Conservation (phyloP, 2,329 filamentous ascomycete genomes). For the Monilinia fructicola region DNA sequence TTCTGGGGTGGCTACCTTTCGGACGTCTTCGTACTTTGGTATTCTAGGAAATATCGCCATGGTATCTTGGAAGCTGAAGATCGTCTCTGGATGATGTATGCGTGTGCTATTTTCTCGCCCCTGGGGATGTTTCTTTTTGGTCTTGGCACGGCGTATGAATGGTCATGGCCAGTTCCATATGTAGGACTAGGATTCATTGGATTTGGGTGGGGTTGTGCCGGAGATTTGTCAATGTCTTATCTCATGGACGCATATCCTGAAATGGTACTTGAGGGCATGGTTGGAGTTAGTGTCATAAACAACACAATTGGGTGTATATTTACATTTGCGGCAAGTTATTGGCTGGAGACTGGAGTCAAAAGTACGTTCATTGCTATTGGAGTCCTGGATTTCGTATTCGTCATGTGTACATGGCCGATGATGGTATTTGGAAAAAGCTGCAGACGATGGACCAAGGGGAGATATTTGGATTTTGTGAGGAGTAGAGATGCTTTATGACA, state of each 20-base stretch:
- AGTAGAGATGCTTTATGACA: conserved; percentile 45
- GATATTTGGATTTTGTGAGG: conserved; percentile 49
- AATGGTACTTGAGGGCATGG: conserved; percentile 59
- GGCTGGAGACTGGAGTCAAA: conserved; percentile 49
- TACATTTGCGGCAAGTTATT: conserved; percentile 52
- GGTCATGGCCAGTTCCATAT: conserved; percentile 55
- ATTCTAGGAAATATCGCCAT: conserved; percentile 35
- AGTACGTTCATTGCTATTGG: conserved; percentile 54
- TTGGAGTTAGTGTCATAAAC: conserved; percentile 57
- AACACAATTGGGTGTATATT: conserved; percentile 56
- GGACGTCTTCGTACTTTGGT: conserved; percentile 55
- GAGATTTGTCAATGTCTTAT: conserved; percentile 56
- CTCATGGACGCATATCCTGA: conserved; percentile 57
- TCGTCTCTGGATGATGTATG: conserved; percentile 41
- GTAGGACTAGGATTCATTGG: conserved; percentile 57
- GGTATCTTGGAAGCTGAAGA: conserved; percentile 45
- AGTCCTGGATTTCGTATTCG: conserved; percentile 51
- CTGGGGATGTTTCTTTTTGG: conserved; percentile 46
- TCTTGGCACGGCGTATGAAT: conserved; percentile 45
- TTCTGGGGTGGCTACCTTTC: conserved; percentile 58
- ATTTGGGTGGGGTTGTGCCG: conserved; percentile 59
- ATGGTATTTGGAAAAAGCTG: conserved; percentile 53
- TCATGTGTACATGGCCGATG: conserved; percentile 54
- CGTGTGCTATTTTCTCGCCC: conserved; percentile 41
- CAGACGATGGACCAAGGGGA: conserved; percentile 48